phyloP scores from a whole-genome alignment of 2,329 filamentous ascomycete genomes.

The Claviceps monticola region DNA sequence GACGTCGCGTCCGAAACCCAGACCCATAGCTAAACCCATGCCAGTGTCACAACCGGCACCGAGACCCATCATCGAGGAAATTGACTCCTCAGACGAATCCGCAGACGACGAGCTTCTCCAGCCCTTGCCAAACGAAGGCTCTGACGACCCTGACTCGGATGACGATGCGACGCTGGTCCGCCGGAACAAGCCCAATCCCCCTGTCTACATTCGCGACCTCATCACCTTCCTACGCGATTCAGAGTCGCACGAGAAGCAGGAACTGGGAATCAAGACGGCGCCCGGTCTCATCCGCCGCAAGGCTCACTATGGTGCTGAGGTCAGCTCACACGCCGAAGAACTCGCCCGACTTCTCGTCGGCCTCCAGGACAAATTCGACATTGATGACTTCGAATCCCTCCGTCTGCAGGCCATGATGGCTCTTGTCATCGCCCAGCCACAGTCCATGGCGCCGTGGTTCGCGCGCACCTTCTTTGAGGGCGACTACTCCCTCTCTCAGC shows the following conservation, averaged over 20 bases:
- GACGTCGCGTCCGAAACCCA: background rate
- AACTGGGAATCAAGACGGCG: constrained; percentile 63
- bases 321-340: constrained; percentile 71
- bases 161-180: constrained; percentile 82
- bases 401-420: constrained; percentile 72
- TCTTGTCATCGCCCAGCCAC: constrained; percentile 60
- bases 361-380: constrained; percentile 72
- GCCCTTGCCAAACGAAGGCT: constrained; percentile 63
- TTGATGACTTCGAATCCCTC: constrained; percentile 62
- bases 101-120: constrained; percentile 39
- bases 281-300: constrained; percentile 77
- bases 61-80: constrained; percentile 48
- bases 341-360: constrained; percentile 64
- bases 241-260: constrained; percentile 74
- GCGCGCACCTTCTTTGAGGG: constrained; percentile 77
- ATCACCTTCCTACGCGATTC: constrained; percentile 65
- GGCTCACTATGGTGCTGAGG: constrained; percentile 74
- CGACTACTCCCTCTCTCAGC: constrained; percentile 78
- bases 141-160: constrained; percentile 81
- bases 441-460: constrained; percentile 71
- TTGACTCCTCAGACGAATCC: constrained; percentile 44
- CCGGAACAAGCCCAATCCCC: constrained; percentile 67
- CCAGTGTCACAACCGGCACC: constrained; percentile 16
- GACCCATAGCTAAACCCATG: constrained; percentile 4
- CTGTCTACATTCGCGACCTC: constrained; percentile 83